Evolutionary conservation across 306 rosid genomes (phyloP).

Genomic region (Carpinus fangiana): DNA sequence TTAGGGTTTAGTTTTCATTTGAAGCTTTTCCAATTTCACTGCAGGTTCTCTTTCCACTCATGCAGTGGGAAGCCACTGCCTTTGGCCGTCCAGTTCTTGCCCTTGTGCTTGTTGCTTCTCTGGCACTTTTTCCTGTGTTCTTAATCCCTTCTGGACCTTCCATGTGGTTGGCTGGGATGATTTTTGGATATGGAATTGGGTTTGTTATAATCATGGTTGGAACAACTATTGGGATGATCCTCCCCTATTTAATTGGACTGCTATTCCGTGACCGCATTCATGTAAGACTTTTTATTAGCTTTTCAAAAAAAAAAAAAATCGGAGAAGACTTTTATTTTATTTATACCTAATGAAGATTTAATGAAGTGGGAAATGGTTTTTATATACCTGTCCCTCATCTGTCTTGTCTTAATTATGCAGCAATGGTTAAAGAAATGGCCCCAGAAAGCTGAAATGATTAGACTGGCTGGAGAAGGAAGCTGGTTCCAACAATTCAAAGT

Average conservation of each 20-base stretch:
- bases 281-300: constrained; percentile 50
- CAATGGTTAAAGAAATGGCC: constrained; percentile 97
- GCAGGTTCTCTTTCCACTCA: constrained; percentile 77
- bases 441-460: constrained; percentile 76
- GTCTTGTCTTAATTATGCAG: constrained; percentile 43
- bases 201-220: constrained; percentile 93
- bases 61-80: constrained; percentile 99
- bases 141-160: constrained; percentile 96
- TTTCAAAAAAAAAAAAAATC: neutral
- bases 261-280: constrained; percentile 84
- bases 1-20: constrained; percentile 8
- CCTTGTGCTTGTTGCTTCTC: constrained; percentile 77
- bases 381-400: constrained; percentile 11
- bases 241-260: constrained; percentile 86
- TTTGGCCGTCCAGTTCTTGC: constrained; percentile 98
- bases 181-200: constrained; percentile 94
- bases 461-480: constrained; percentile 94
- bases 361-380: neutral
- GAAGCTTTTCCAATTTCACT: constrained; percentile 19
- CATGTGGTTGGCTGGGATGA: constrained; percentile 99
- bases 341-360: neutral
- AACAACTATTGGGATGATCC: constrained; percentile 96
- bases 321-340: neutral
- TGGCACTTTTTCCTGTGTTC: constrained; percentile 84
- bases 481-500: constrained; percentile 90